Conservation (phyloP, 208 protist genomes). For the Balamuthia mandrillaris region DNA sequence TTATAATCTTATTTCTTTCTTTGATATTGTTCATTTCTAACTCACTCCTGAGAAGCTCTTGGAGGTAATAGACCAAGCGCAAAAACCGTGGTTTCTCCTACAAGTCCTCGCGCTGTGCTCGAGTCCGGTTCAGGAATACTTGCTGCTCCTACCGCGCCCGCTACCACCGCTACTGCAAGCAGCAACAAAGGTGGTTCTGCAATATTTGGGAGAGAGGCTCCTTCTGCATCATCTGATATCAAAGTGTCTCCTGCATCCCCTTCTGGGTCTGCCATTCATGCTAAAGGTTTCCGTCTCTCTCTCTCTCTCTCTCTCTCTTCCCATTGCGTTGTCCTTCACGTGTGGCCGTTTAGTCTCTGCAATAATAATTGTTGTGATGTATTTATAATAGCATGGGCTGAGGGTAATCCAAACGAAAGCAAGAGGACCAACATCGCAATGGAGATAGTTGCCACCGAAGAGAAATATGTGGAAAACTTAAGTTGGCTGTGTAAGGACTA, state of each 20-base stretch:
- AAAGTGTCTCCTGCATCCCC: background rate
- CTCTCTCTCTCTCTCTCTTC: background rate
- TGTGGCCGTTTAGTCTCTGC: background rate
- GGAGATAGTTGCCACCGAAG: background rate
- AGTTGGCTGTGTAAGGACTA: slow-evolving; percentile 17
- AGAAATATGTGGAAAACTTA: background rate
- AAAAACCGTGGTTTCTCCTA: no score
- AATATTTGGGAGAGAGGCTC: no score
- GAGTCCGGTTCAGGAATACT: no score
- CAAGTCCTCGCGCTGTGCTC: no score
- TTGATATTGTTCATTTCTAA: no score
- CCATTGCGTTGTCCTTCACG: background rate
- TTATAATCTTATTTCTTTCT: no score
- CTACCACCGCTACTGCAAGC: no score
- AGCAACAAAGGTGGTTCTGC: no score
- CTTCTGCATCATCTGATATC: background rate
- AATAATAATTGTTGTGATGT: background rate
- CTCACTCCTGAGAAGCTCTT: no score
- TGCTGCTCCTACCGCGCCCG: no score
- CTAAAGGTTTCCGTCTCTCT: background rate
- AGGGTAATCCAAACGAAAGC: background rate
- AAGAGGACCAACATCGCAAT: background rate
- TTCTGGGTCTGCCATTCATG: background rate
- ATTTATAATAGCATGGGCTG: no score
- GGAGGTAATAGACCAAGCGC: no score